Conservation (phyloP, 768 basidiomycete species). For the Collybiopsis luxurians region DNA sequence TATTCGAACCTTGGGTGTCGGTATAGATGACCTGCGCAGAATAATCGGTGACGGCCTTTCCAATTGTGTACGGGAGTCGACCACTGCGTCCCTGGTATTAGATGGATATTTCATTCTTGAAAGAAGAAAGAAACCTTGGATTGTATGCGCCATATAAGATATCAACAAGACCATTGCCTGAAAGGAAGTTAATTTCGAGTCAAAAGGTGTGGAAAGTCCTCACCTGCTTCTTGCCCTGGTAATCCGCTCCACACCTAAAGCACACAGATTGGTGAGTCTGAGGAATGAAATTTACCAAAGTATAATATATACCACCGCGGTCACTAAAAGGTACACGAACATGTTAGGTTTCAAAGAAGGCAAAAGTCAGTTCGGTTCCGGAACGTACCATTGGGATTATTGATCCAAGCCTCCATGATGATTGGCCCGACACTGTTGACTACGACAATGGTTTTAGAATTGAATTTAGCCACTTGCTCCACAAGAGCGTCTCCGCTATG, state of each 20-base stretch:
- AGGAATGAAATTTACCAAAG: background rate
- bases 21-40: constrained; percentile 42
- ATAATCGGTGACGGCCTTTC: constrained; percentile 53
- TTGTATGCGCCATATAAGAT: constrained; percentile 60
- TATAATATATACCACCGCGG: constrained; percentile 8
- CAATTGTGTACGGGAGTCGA: constrained; percentile 52
- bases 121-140: constrained; percentile 38
- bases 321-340: constrained; percentile 2
- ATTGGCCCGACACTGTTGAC: constrained; percentile 66
- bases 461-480: constrained; percentile 48
- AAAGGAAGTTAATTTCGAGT: constrained; percentile 7
- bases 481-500: constrained; percentile 48
- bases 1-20: constrained; percentile 24
- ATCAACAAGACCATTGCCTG: constrained; percentile 56
- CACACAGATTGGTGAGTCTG: constrained; percentile 10
- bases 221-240: constrained; percentile 63
- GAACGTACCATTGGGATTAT: constrained; percentile 44
- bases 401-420: constrained; percentile 55
- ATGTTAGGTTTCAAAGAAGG: background rate
- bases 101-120: background rate
- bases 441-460: constrained; percentile 62
- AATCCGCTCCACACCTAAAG: constrained; percentile 48
- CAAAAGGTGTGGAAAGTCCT: constrained; percentile 1
- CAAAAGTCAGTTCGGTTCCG: background rate
- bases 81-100: constrained; percentile 24